phyloP scores from a whole-genome alignment of 2,329 filamentous ascomycete genomes.

The Colletotrichum musicola region DNA sequence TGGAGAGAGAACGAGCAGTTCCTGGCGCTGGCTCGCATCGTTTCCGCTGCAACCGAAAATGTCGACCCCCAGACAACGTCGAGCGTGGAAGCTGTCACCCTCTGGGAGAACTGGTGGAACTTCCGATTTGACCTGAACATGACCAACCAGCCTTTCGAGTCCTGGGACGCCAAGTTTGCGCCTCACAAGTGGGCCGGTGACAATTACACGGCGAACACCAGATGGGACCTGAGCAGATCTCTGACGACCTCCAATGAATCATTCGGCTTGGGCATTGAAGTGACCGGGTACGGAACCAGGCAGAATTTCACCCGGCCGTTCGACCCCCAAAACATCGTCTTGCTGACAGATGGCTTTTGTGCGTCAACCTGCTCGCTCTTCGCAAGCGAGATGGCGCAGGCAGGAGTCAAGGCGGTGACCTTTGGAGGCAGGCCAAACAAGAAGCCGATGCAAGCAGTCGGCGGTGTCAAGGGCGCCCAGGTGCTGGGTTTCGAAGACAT shows the following conservation, averaged over 20 bases:
- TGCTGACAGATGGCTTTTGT: slow-evolving; percentile 70
- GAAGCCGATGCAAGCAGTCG: slow-evolving; percentile 60
- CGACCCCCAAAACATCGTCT: slow-evolving; percentile 66
- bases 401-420: slow-evolving; percentile 12
- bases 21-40: slow-evolving; percentile 57
- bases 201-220: slow-evolving; percentile 64
- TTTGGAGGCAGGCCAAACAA: slow-evolving; percentile 41
- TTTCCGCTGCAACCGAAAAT: slow-evolving; percentile 58
- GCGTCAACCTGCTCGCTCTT: slow-evolving; percentile 70
- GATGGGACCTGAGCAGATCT: slow-evolving; percentile 63
- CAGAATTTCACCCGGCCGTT: slow-evolving; percentile 65
- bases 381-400: slow-evolving; percentile 62
- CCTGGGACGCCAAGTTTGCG: slow-evolving; percentile 59
- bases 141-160: slow-evolving; percentile 62
- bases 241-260: slow-evolving; percentile 54
- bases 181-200: slow-evolving; percentile 59
- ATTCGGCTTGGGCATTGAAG: slow-evolving; percentile 57
- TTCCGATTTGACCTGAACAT: slow-evolving; percentile 55
- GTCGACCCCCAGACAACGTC: slow-evolving; percentile 59
- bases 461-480: slow-evolving; percentile 58
- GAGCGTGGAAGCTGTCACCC: slow-evolving; percentile 47
- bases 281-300: slow-evolving; percentile 63
- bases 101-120: slow-evolving; percentile 62
- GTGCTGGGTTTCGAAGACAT: slow-evolving; percentile 49
- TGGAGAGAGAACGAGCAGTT: slow-evolving; percentile 57